Conservation (phyloP, 2,329 filamentous ascomycete genomes). For the Tolypocladium album region DNA sequence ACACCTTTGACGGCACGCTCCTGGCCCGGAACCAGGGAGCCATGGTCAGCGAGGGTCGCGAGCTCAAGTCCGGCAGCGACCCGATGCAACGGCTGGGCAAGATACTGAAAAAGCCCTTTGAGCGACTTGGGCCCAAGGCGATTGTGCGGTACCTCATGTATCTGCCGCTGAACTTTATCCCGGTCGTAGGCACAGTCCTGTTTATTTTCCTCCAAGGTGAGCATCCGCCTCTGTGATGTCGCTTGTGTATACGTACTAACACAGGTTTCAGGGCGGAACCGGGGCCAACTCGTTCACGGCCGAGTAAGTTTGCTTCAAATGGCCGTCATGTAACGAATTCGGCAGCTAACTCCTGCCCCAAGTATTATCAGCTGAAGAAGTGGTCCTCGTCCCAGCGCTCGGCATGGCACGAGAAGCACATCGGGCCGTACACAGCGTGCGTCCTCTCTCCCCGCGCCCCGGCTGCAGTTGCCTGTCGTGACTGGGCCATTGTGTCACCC, state of each 20-base stretch:
- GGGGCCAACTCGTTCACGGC: constrained; percentile 39
- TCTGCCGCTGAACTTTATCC: constrained; percentile 86
- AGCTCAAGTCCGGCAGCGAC: constrained; percentile 53
- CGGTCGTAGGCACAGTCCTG: constrained; percentile 70
- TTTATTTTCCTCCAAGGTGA: constrained; percentile 68
- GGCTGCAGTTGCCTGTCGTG: background rate
- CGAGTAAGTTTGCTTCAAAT: constrained; percentile 31
- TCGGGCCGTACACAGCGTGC: constrained; percentile 72
- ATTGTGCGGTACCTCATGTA: constrained; percentile 75
- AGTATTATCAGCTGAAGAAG: constrained; percentile 88
- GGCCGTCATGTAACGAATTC: background rate
- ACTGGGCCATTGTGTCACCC: background rate
- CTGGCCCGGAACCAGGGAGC: constrained; percentile 37
- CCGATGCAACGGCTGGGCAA: constrained; percentile 47
- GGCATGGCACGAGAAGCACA: constrained; percentile 59
- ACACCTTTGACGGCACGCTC: constrained; percentile 76
- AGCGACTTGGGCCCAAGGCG: constrained; percentile 46
- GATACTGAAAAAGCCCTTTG: constrained; percentile 46
- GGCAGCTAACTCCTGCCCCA: constrained; percentile 4
- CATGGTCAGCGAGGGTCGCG: constrained; percentile 64
- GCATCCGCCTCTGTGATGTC: background rate
- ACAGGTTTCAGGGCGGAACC: constrained; percentile 27
- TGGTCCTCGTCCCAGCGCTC: constrained; percentile 58
- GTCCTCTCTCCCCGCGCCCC: constrained; percentile 16
- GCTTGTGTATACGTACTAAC: background rate